These are phyloP conservation scores for Boletus mariae DNA, from an alignment of 1,284 basidiomycete genomes.

Conservation along the genomic window DNA sequence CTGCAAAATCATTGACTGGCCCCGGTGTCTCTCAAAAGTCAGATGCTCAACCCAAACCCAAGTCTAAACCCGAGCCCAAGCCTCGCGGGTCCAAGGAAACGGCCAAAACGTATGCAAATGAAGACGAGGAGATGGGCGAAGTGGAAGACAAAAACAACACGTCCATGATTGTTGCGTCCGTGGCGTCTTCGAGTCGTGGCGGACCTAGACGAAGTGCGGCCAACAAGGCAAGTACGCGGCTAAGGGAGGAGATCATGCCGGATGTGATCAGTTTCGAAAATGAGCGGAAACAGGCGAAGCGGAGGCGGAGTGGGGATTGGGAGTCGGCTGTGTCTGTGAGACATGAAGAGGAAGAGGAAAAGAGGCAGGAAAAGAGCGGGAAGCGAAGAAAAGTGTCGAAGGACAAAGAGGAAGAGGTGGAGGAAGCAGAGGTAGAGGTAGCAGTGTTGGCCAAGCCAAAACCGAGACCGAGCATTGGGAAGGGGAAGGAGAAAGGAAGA, in stretches of 20 bases:
- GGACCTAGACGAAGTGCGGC: constrained; percentile 58
- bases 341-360: constrained; percentile 6
- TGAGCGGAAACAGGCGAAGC: constrained; percentile 48
- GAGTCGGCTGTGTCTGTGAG: constrained; percentile 16
- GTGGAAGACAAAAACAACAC: background rate
- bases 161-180: constrained; percentile 13
- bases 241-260: constrained; percentile 71
- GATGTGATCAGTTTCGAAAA: constrained; percentile 68
- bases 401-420: constrained; percentile 27
- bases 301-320: constrained; percentile 24
- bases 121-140: background rate
- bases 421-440: constrained; percentile 18
- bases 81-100: constrained; percentile 1
- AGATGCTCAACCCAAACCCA: constrained; percentile 1
- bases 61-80: constrained; percentile 13
- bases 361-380: constrained; percentile 7
- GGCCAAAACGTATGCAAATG: background rate
- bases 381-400: constrained; percentile 26
- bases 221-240: constrained; percentile 54
- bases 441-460: constrained; percentile 33
- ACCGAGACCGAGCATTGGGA: constrained; percentile 26
- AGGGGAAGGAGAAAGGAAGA: constrained; percentile 23
- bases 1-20: constrained; percentile 2
- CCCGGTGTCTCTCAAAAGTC: background rate
- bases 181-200: constrained; percentile 12